Conservation (phyloP, 2,329 filamentous ascomycete genomes). For the Tolypocladium tropicale region DNA sequence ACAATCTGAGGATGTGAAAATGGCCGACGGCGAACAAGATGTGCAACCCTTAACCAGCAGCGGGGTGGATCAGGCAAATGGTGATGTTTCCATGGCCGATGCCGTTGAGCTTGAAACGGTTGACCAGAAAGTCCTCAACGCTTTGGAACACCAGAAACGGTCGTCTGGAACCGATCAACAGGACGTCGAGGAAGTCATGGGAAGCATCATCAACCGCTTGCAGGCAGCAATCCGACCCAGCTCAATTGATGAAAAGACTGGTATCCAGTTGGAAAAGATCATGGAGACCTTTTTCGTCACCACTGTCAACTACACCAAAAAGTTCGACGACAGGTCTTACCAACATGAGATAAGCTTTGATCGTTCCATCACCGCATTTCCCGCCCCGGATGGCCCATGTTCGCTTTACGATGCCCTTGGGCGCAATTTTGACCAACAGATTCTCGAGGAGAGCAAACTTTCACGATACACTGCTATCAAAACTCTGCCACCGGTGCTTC, state of each 20-base stretch:
- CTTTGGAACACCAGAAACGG: conserved; percentile 33
- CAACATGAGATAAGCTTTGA: conserved; percentile 45
- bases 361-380: conserved; percentile 50
- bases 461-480: conserved; percentile 62
- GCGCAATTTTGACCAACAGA: conserved; percentile 71
- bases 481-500: conserved; percentile 72
- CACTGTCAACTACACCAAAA: conserved; percentile 49
- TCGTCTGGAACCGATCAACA: conserved; percentile 61
- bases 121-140: conserved; percentile 34
- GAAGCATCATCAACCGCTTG: conserved; percentile 82
- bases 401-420: conserved; percentile 80
- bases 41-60: background rate
- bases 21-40: background rate
- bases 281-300: conserved; percentile 60
- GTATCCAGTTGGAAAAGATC: conserved; percentile 72
- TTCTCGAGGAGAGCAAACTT: conserved; percentile 54
- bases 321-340: conserved; percentile 31
- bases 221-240: conserved; percentile 74
- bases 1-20: background rate
- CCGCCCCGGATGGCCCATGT: conserved; percentile 35
- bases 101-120: conserved; percentile 24
- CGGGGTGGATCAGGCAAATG: background rate
- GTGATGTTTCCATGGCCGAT: conserved; percentile 19
- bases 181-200: conserved; percentile 93
- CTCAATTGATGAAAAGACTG: conserved; percentile 48